A percentile compares a stretch with the other conserved stretches of the same genome.
Evolutionary conservation across 2,329 filamentous ascomycete genomes (phyloP).

Genomic region (Paecilomyces variotii): DNA sequence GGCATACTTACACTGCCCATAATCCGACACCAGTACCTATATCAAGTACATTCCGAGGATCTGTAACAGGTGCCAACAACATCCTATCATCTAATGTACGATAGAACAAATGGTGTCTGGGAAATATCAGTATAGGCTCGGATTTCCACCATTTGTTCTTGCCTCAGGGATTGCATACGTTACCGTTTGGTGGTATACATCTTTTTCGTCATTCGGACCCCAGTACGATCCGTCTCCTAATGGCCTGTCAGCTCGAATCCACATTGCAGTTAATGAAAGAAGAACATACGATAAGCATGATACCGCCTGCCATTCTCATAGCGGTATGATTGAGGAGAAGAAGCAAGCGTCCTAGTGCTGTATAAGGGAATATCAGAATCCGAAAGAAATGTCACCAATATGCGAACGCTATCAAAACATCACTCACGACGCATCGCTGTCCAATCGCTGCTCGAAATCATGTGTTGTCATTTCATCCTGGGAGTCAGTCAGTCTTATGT

Average conservation of each 20-base stretch:
- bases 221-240: conserved; percentile 19
- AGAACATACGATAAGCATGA: conserved; percentile 11
- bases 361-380: neutral
- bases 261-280: neutral
- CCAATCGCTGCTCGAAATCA: neutral
- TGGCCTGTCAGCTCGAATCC: neutral
- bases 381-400: neutral
- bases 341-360: conserved; percentile 15
- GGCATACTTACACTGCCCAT: conserved; percentile 21
- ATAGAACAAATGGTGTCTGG: conserved; percentile 19
- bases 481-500: neutral
- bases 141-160: neutral
- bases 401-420: neutral
- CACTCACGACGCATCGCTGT: neutral
- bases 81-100: conserved; percentile 18
- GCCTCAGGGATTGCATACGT: conserved; percentile 6
- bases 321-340: conserved; percentile 17
- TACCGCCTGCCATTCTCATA: conserved; percentile 29
- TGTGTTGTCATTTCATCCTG: neutral
- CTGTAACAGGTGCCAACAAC: conserved; percentile 18
- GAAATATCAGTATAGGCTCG: neutral
- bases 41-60: conserved; percentile 21
- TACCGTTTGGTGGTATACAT: conserved; percentile 13
- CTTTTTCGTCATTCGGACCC: conserved; percentile 19
- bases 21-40: conserved; percentile 25